Evolutionary conservation across 2,329 filamentous ascomycete genomes (phyloP).

Genomic region (Botrytis medusae): DNA sequence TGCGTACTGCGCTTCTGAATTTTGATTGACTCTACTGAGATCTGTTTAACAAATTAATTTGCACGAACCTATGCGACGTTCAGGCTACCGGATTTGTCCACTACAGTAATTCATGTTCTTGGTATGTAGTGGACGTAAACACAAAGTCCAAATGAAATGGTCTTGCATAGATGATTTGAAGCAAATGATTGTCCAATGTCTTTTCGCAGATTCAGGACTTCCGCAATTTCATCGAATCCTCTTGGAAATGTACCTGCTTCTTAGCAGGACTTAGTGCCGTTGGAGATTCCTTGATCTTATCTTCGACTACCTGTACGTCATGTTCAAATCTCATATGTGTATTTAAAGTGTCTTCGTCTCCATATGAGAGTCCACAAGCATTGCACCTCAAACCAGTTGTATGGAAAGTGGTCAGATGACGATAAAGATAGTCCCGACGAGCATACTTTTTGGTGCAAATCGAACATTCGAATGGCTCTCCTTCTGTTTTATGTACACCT

Average conservation of each 20-base stretch:
- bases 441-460: neutral
- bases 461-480: neutral
- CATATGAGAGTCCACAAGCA: neutral
- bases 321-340: neutral
- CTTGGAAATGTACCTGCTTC: neutral
- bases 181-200: no score
- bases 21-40: neutral
- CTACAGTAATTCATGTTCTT: neutral
- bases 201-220: neutral
- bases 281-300: neutral
- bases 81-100: neutral
- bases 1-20: neutral
- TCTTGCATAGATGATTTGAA: neutral
- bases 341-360: neutral
- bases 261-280: neutral
- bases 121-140: neutral
- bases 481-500: neutral
- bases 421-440: neutral
- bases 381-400: neutral
- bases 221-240: neutral
- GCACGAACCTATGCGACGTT: neutral
- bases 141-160: neutral
- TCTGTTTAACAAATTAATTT: neutral
- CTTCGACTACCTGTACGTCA: neutral
- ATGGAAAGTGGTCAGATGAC: neutral